Evolutionary conservation across 148 eudicot species (phyloP).

Genomic region (Camellia sinensis): DNA sequence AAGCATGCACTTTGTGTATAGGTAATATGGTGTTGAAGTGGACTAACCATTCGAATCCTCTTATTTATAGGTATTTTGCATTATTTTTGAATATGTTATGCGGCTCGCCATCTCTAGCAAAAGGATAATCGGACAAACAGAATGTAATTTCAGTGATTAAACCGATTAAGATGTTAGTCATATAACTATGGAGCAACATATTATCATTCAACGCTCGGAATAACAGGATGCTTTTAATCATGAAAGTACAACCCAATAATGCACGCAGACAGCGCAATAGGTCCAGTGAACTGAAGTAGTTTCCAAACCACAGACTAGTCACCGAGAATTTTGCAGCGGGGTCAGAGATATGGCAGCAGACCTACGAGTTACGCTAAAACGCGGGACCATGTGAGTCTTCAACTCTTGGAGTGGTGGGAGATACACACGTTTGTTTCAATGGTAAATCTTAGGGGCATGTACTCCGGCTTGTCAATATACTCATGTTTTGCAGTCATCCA

Average conservation of each 20-base stretch:
- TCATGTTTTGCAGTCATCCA: slow-evolving; percentile 53
- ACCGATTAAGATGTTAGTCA: background rate
- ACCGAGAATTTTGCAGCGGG: background rate
- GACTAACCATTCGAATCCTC: background rate
- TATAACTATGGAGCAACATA: background rate
- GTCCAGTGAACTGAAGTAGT: background rate
- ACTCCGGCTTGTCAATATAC: slow-evolving; percentile 55
- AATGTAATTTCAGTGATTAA: background rate
- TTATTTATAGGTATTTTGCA: no score
- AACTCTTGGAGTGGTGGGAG: slow-evolving; percentile 59
- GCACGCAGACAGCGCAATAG: background rate
- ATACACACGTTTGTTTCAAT: slow-evolving; percentile 45
- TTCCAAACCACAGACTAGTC: no score
- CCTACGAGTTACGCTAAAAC: no score
- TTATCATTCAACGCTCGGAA: background rate
- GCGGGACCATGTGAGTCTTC: slow-evolving; percentile 33
- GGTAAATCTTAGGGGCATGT: slow-evolving; percentile 32
- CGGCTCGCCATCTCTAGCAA: background rate
- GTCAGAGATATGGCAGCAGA: slow-evolving; percentile 19
- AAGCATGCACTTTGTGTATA: background rate
- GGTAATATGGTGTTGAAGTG: background rate
- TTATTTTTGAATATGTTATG: background rate
- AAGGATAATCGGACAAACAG: background rate
- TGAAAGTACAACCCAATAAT: background rate
- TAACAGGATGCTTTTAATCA: background rate